Conservation (phyloP, 306 rosid genomes). For the Trichosanthes truncata region DNA sequence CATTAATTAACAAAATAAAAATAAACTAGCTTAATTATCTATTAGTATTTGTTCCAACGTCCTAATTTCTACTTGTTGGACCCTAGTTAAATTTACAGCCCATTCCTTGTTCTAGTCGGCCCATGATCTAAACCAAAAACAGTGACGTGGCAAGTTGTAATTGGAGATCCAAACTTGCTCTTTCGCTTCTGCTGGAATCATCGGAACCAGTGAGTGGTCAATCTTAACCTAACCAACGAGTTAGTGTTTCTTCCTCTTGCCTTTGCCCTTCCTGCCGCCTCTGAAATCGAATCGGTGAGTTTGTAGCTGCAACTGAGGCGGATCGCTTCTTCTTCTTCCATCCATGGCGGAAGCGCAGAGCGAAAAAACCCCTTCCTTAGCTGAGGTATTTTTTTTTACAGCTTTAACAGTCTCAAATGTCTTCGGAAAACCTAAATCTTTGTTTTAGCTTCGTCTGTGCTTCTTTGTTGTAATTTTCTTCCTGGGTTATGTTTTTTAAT, state of each 20-base stretch:
- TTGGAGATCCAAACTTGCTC: neutral
- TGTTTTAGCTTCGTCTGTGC: neutral
- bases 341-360: constrained; percentile 65
- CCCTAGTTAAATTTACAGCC: neutral
- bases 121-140: neutral
- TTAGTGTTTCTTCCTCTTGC: neutral
- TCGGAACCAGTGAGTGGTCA: constrained; percentile 2
- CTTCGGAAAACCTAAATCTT: neutral
- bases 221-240: constrained; percentile 16
- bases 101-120: neutral
- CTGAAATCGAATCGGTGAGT: neutral
- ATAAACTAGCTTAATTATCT: no score
- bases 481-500: neutral
- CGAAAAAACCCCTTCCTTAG: constrained; percentile 39
- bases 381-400: constrained; percentile 40
- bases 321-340: constrained; percentile 24
- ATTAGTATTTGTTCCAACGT: no score
- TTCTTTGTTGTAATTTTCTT: neutral
- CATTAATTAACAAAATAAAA: no score
- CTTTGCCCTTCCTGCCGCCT: constrained; percentile 12
- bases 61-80: neutral
- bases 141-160: neutral
- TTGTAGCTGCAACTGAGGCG: constrained; percentile 4
- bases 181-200: neutral
- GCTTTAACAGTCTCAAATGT: neutral